Base-by-base conservation (phyloP, 2,329 filamentous ascomycete species). In the Diaporthe longicolla region DNA sequence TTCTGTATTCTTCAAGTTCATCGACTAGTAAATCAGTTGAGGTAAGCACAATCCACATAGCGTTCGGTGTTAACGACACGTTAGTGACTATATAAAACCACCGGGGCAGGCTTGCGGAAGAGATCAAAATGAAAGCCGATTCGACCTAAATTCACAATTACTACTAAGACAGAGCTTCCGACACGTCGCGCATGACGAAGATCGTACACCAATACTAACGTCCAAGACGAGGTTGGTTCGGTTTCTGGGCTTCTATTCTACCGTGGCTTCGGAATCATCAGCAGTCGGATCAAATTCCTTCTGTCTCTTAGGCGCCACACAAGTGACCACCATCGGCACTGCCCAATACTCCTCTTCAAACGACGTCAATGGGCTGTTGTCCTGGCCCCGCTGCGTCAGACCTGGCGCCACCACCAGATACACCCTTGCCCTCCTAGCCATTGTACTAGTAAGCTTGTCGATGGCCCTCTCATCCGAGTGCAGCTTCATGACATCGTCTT, bases 341-440 rank as follows among this genome's bases (percentile, higher is more conserved):
- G 17, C 5, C 59, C 59, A 63, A 8, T 2, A 2, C 40, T 63
- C 59, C 7, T 1, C 40, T 13, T 32, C 24, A 3, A 63, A 48
- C 7, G 59, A 29, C 19, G 17, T 13, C 40, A 26, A 13, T 1
- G 15, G 24, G 59, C 24, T 26, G 40, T 48, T 43, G 8, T 48
- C 24, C 4, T 3, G 4, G 1, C 59, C 59, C 17, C 59, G 24
- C 24, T 21, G 26, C 40, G 3, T 48, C 26, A 63, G 3, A 21
- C 61, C 61, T 2, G 61, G 61, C 7, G 43, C 19, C 24, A 65
- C 43, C 26, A 65, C 61, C 26, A 65, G 26, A 29, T 17, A 50
- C 1, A 65, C 43, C 7, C 32, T 65, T 8, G 17, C 24, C 24
- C 5, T n/a, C 10, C 4, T 32, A 3, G 21, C 37, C 8, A 0